Percentiles rank a stretch among this genome's conserved stretches.
Conservation (phyloP, 2,329 filamentous ascomycete genomes). For the Fusarium pininemorale region DNA sequence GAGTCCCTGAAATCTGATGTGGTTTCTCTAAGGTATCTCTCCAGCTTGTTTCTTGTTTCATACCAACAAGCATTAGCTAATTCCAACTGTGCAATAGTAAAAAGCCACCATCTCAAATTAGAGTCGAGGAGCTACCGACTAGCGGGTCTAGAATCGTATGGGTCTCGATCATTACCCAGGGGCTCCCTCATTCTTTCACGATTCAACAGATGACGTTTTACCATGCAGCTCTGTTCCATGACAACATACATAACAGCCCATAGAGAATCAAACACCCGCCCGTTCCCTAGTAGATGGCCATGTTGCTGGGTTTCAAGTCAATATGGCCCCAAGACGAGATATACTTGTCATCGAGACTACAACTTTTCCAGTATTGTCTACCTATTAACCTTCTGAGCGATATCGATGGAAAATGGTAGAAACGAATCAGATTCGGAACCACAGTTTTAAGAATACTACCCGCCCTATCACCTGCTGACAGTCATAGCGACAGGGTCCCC, state of each 20-base stretch:
- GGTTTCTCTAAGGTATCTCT: slow-evolving; percentile 4
- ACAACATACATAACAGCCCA: neutral
- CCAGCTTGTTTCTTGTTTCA: slow-evolving; percentile 27
- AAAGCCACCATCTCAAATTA: slow-evolving; percentile 22
- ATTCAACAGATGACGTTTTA: neutral
- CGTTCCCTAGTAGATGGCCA: neutral
- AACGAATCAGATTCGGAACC: neutral
- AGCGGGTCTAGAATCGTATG: slow-evolving; percentile 1
- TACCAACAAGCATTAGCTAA: slow-evolving; percentile 5
- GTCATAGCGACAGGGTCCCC: slow-evolving; percentile 21
- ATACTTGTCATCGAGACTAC: neutral
- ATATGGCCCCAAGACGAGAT: neutral
- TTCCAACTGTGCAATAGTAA: neutral
- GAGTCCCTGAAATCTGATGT: slow-evolving; percentile 12
- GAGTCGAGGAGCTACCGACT: slow-evolving; percentile 5
- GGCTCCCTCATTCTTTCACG: neutral
- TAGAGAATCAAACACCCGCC: neutral
- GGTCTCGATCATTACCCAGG: slow-evolving; percentile 3
- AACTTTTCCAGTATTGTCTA: neutral
- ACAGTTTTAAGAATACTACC: slow-evolving; percentile 1
- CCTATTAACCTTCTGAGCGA: neutral
- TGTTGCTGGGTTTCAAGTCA: neutral
- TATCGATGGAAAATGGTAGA: neutral
- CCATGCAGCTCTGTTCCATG: neutral
- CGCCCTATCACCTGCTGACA: slow-evolving; percentile 26